Evolutionary conservation across 83 land plant species (phyloP), one percentile per base, ranked within the genome.

Genomic region (Picea engelmannii): DNA sequence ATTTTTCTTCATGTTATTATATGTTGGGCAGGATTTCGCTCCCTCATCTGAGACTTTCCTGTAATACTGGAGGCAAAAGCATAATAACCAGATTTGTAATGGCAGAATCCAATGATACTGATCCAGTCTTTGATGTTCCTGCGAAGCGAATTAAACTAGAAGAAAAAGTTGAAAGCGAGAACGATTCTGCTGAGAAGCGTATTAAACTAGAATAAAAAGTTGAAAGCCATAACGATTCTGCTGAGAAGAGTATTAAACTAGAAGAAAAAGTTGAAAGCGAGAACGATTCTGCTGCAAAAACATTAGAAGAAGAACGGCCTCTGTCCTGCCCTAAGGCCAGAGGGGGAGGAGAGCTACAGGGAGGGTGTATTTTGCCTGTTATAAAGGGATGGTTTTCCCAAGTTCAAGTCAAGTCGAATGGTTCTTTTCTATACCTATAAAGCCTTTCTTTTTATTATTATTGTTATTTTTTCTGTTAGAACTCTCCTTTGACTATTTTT

Each of bases 331-430:
- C 40, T 20, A 71, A 71, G 44, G 76, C 76, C 5, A 71, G 52
- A 42, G 52, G 52, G 52, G 60, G 21, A n/a, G 83, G 78, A 0
- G 83, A 82, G n/a, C 20, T 66, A 16, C 78, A 73, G 20, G 31
- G 73, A 38, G 71, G 82, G 79, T 76, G 82, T 31, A 81, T 93
- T 8, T 92, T 93, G 58, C 71, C 93, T 31, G 85, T 96, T 59
- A 92, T 96, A 76, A 93, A 94, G 35, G 99, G 99, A 18, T 96
- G 99, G 99, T 96, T 96, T 80, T 95, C 96, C 42, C 94, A 96
- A 83, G 85, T 94, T 47, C 92, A 95, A 85, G 90, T 96, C 79
- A 93, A 95, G 99, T 93, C 95, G 96, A 96, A 96, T n/a, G 99
- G 97, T 94, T 17, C 9, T 10, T 62, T 52, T 67, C 59, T 65